Conservation (phyloP, 2,329 filamentous ascomycete species). For the Cercospora zeina region DNA sequence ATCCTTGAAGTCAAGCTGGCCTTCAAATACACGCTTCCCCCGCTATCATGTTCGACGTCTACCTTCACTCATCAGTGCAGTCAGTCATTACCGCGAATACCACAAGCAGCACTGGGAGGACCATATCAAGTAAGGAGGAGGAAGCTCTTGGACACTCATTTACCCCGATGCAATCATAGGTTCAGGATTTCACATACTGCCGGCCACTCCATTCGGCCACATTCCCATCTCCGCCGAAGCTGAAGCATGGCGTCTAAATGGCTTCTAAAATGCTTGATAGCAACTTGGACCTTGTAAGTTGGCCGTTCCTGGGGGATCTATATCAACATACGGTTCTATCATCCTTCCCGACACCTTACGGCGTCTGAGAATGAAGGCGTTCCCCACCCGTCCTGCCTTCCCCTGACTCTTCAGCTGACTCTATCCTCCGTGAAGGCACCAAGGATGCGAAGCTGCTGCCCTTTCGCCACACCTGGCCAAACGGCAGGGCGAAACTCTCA, state of each 20-base stretch:
- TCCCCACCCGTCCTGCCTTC: too few relatives aligned
- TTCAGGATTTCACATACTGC: background rate
- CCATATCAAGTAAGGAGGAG: background rate
- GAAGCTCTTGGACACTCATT: background rate
- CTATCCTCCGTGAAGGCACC: background rate
- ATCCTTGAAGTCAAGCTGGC: background rate
- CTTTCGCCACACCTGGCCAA: background rate
- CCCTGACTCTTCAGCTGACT: background rate
- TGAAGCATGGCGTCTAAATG: conserved; percentile 1
- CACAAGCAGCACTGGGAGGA: background rate
- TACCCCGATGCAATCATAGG: background rate
- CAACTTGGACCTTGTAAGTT: conserved; percentile 4
- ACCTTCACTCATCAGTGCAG: background rate
- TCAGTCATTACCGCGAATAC: background rate
- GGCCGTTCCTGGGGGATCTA: background rate
- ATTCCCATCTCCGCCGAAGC: background rate
- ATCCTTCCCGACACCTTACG: background rate
- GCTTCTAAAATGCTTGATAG: background rate
- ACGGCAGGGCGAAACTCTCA: conserved; percentile 5
- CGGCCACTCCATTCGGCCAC: background rate
- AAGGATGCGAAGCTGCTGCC: background rate
- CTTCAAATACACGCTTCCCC: background rate
- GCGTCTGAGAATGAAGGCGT: background rate
- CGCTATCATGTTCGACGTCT: background rate
- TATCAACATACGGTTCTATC: background rate